Evolutionary conservation across 371 early-diverging fungal species (phyloP), one percentile per base, ranked within the genome.

Genomic region (Mucor velutinosus): DNA sequence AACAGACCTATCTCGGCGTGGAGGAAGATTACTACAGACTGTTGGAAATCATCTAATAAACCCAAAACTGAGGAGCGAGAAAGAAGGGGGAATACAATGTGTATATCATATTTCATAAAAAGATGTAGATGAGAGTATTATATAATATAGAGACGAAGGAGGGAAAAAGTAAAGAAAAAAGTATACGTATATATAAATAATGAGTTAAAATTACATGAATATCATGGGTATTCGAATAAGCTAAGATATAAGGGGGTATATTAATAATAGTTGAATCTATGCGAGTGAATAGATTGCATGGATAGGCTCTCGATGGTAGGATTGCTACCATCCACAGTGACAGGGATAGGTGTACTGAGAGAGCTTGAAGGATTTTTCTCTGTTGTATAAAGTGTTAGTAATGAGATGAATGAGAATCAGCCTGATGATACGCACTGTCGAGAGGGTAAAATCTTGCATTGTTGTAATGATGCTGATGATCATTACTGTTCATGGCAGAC

Each of bases 11-110:
- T 78, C 68, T 81, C 32, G 72, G 82, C 14, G 89, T 94, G 0
- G 90, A 89, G 58, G 92, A 94, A 61, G 95, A 93, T 55, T 94
- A 96, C 66, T 87, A 87, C 59, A 78, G 90, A 29, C 78, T 94
- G 47, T 70, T 93, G 56, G 85, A 90, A 32, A 70, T 73, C 23
- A 65, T 73, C 14, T 73, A 68, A 60, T 10, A 35, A 35, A 35
- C 4, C 45, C n/a, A 14, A 8, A 15, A 43, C n/a, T 43, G 43
- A 43, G 7, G 15, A 53, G 14, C n/a, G 14, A 21, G 21, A 51
- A 23, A 23, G 23, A 25, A 11, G 23, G 25, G 23, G 25, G 21
- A 21, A 51, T 51, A 25, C 7, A 1, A 4, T 35, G 35, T 51
- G 51, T 51, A 51, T 51, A 51, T 51, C 7, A 51, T 51, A 43